These are phyloP conservation scores for Scedosporium aurantiacum DNA, from an alignment of 2,329 filamentous ascomycete genomes.

Conservation along the genomic window DNA sequence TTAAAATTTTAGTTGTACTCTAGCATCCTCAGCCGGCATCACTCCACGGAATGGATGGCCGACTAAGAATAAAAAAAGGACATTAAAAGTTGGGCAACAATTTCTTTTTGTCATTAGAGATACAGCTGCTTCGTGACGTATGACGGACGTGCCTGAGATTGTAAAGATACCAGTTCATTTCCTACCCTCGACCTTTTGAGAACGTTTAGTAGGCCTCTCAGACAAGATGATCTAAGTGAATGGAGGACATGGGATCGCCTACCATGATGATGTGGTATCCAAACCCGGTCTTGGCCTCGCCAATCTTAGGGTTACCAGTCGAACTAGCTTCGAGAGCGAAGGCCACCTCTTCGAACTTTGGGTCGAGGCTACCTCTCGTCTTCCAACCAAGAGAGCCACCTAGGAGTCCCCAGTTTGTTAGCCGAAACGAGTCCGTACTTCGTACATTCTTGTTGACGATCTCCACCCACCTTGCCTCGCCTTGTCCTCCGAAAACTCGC, in stretches of 20 bases:
- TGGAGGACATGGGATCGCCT: conserved; percentile 10
- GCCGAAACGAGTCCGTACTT: not conserved
- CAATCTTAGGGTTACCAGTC: conserved; percentile 51
- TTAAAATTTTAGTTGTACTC: conserved; percentile 32
- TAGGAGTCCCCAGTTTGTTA: conserved; percentile 18
- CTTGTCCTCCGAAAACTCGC: conserved; percentile 67
- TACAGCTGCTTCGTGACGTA: conserved; percentile 1
- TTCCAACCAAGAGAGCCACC: conserved; percentile 67
- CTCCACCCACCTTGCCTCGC: conserved; percentile 45
- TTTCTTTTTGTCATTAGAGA: not conserved
- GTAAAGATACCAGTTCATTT: conserved; percentile 16
- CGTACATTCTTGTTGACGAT: conserved; percentile 2
- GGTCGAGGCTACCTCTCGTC: conserved; percentile 52
- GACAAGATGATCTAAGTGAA: not conserved
- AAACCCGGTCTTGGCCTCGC: conserved; percentile 61
- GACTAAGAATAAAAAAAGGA: conserved; percentile 26
- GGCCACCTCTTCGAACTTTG: conserved; percentile 61
- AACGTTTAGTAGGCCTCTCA: not conserved
- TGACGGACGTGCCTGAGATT: not conserved
- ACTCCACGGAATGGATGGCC: conserved; percentile 22
- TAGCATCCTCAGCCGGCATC: conserved; percentile 36
- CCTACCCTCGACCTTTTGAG: conserved; percentile 26
- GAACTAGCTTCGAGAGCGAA: conserved; percentile 58
- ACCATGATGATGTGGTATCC: conserved; percentile 79
- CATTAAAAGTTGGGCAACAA: conserved; percentile 13